Percentiles rank a stretch among this genome's conserved stretches.
These are phyloP conservation scores for Zopfia rhizophila DNA, from an alignment of 2,329 filamentous ascomycete genomes.

Conservation along the genomic window DNA sequence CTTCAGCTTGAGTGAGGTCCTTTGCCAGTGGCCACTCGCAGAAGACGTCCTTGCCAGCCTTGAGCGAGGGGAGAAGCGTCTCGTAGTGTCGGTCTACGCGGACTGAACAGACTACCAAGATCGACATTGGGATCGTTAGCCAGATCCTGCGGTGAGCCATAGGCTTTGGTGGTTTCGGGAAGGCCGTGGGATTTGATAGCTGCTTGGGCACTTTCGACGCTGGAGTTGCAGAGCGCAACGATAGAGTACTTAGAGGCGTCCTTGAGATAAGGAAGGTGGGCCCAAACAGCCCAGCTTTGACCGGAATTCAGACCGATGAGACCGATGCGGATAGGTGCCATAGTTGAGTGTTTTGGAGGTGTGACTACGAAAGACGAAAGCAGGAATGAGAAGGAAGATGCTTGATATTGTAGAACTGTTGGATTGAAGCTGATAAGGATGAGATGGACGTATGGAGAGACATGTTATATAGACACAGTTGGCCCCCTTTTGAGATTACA, in stretches of 20 bases:
- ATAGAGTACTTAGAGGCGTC: constrained; percentile 54
- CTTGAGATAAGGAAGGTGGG: constrained; percentile 51
- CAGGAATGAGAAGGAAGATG: too few relatives aligned
- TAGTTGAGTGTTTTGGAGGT: too few relatives aligned
- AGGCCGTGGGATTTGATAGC: constrained; percentile 56
- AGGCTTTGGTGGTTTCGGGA: constrained; percentile 52
- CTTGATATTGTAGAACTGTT: too few relatives aligned
- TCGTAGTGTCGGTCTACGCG: constrained; percentile 54
- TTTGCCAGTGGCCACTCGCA: constrained; percentile 60
- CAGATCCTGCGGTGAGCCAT: constrained; percentile 55
- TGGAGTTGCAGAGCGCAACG: constrained; percentile 60
- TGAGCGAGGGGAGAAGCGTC: constrained; percentile 52
- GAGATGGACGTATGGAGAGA: background rate
- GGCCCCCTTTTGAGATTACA: constrained; percentile 9
- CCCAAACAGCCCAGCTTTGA: constrained; percentile 39
- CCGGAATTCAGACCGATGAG: constrained; percentile 36
- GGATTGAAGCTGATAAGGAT: constrained; percentile 4
- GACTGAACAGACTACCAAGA: constrained; percentile 56
- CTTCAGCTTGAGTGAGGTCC: constrained; percentile 50
- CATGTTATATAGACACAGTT: too few relatives aligned
- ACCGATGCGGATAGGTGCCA: constrained; percentile 41
- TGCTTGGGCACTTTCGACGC: constrained; percentile 48
- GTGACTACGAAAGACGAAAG: too few relatives aligned
- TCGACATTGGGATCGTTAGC: constrained; percentile 58
- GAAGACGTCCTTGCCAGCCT: constrained; percentile 61